Percentiles rank a stretch among this genome's conserved stretches.
Evolutionary conservation across 176 grass and related monocot species (phyloP).

Genomic region (Carex pumila): DNA sequence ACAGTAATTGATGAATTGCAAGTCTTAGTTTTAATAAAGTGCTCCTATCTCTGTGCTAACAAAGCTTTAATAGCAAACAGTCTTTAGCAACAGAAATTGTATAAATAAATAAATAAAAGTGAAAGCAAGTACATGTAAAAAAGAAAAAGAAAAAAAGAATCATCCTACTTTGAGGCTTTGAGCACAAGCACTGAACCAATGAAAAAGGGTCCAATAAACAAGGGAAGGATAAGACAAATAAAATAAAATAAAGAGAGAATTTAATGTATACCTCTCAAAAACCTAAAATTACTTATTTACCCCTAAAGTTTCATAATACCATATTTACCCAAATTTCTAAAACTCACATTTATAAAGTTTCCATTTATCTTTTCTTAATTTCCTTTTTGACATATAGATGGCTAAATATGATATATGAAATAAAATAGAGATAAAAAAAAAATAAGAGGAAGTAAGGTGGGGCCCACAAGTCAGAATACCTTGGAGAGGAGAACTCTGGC

Average conservation of each 20-base stretch:
- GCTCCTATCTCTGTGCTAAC: not conserved
- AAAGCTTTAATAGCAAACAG: not conserved
- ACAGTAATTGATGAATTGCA: not conserved
- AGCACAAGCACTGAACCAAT: conserved; percentile 8
- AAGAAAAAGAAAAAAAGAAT: not conserved
- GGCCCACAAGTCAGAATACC: conserved; percentile 11
- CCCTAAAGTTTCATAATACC: too few relatives aligned
- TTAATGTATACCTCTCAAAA: too few relatives aligned
- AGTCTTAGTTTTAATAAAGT: not conserved
- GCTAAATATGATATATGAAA: too few relatives aligned
- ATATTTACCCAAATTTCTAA: too few relatives aligned
- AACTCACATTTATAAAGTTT: too few relatives aligned
- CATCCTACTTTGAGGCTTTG: not conserved
- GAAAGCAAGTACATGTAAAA: not conserved
- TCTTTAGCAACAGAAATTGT: not conserved
- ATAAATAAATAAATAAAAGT: not conserved
- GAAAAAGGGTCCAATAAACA: not conserved
- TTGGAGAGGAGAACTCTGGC: conserved; percentile 74
- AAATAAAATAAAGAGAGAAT: not conserved
- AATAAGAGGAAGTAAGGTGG: not conserved
- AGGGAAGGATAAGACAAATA: not conserved
- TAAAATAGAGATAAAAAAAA: not conserved
- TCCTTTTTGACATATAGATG: too few relatives aligned
- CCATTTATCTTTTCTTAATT: not conserved
- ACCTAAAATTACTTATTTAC: too few relatives aligned